Conservation (phyloP, 176 grass and related monocot genomes). For the Carex parvula region DNA sequence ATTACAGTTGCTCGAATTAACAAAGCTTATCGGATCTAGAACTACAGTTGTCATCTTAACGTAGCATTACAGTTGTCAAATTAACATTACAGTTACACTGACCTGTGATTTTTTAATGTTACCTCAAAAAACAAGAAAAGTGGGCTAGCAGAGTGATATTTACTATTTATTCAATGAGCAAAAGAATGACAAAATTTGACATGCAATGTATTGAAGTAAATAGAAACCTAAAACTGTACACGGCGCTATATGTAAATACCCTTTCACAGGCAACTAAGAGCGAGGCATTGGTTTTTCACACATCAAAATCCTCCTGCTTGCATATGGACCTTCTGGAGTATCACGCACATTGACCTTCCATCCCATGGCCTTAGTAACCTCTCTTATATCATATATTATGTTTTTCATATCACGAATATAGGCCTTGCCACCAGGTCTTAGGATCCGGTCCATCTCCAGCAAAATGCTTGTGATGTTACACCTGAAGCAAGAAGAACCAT, state of each 20-base stretch:
- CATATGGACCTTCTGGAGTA: constrained; percentile 63
- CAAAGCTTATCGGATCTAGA: no score
- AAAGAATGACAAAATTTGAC: constrained; percentile 16
- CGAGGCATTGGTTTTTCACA: constrained; percentile 65
- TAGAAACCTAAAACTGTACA: constrained; percentile 10
- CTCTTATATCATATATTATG: constrained; percentile 48
- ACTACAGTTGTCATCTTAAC: background rate
- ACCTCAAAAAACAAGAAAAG: background rate
- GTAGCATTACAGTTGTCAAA: background rate
- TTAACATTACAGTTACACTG: background rate
- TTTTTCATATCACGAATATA: constrained; percentile 66
- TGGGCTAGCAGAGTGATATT: background rate
- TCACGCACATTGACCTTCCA: constrained; percentile 63
- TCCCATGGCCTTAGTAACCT: constrained; percentile 49
- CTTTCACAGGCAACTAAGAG: constrained; percentile 7
- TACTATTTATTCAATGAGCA: background rate
- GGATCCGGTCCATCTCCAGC: constrained; percentile 87
- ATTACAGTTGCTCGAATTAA: no score
- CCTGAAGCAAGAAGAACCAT: constrained; percentile 25
- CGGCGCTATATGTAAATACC: background rate
- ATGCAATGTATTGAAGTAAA: background rate
- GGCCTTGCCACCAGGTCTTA: constrained; percentile 61
- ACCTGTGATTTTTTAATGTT: background rate
- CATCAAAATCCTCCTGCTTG: constrained; percentile 68
- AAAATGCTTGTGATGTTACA: constrained; percentile 79